Base-by-base conservation (phyloP, 169 alveolate species). In the Fabrea salina region DNA sequence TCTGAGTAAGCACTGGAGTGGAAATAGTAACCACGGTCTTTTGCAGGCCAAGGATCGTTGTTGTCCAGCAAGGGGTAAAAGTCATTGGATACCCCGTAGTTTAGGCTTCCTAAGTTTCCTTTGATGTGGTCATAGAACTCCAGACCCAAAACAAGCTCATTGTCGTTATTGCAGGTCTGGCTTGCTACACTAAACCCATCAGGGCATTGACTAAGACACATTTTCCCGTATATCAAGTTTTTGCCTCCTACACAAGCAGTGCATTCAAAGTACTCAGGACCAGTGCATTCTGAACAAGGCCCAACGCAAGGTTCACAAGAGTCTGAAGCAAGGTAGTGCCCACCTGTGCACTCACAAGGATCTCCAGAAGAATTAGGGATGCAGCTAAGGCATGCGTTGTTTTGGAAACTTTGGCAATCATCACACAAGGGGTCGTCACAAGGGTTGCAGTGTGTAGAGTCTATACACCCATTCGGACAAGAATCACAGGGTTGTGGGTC, bases 41-140 rank as follows among this genome's bases (percentile, higher is more conserved):
- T n/a, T 58, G 43, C 71, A 30, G 71, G 71, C 25, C 25, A 1
- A 6, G 71, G 71, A 58, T 58, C 71, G 33, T 58, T 58, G 5
- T 22, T 22, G 33, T 58, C 71, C 19, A 22, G 33, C 16, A 43
- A 22, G 5, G 71, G 71, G 4, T 58, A 58, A 58, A 41, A 6
- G 30, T 5, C 30, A 37, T n/a, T n/a, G n/a, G n/a, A n/a, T n/a
- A n/a, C n/a, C n/a, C n/a, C n/a, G n/a, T n/a, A n/a, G n/a, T n/a
- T n/a, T n/a, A n/a, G n/a, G n/a, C n/a, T n/a, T n/a, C n/a, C n/a
- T n/a, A n/a, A n/a, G n/a, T n/a, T n/a, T n/a, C n/a, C n/a, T n/a
- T n/a, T n/a, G n/a, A n/a, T n/a, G n/a, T n/a, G n/a, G n/a, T n/a
- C n/a, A n/a, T n/a, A n/a, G n/a, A n/a, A n/a, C n/a, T n/a, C n/a